Evolutionary conservation across 2,329 filamentous ascomycete genomes (phyloP).

Genomic region (Phyllosticta citribraziliensis): DNA sequence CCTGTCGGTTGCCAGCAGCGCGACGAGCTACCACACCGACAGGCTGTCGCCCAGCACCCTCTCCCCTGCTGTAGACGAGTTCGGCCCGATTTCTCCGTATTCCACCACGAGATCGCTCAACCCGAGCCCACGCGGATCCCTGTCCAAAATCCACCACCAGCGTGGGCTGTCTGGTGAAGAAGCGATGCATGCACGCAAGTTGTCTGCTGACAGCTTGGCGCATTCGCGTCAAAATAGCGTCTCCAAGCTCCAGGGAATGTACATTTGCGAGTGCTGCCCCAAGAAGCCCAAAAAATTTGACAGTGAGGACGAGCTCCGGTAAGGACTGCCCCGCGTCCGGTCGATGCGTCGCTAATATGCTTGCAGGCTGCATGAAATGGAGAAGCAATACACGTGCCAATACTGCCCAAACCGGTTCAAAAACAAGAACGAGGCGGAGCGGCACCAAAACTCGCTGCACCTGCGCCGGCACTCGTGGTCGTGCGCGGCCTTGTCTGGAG

Average conservation of each 20-base stretch:
- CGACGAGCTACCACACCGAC: constrained; percentile 54
- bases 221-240: constrained; percentile 40
- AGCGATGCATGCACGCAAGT: constrained; percentile 32
- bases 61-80: constrained; percentile 49
- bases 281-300: constrained; percentile 97
- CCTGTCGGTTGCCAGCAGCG: constrained; percentile 53
- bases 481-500: constrained; percentile 68
- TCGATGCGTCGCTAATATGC: background rate
- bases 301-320: constrained; percentile 73
- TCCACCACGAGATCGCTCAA: constrained; percentile 38
- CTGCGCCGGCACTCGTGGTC: constrained; percentile 93
- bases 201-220: constrained; percentile 35
- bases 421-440: constrained; percentile 96
- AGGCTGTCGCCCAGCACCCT: constrained; percentile 51
- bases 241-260: constrained; percentile 47
- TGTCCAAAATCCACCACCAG: constrained; percentile 31
- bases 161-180: constrained; percentile 29
- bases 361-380: constrained; percentile 71
- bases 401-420: constrained; percentile 96
- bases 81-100: constrained; percentile 45
- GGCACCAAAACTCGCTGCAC: constrained; percentile 92
- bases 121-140: constrained; percentile 32
- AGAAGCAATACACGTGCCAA: constrained; percentile 91
- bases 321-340: constrained; percentile 26
- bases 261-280: constrained; percentile 87